phyloP scores from a whole-genome alignment of 2,329 filamentous ascomycete species.

The Penicillium thymicola region DNA sequence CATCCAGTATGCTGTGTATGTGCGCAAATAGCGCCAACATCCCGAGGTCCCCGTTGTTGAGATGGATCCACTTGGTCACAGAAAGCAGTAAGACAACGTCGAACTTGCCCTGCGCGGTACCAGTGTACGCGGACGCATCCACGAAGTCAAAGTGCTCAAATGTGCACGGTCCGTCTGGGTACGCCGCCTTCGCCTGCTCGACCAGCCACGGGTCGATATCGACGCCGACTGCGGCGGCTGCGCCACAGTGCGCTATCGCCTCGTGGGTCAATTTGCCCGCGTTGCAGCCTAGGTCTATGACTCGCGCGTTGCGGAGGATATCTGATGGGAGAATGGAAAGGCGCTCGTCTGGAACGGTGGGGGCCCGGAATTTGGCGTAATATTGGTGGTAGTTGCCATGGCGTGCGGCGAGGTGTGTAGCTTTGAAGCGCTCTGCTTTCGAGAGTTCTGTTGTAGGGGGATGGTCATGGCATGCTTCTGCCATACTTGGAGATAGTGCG shows the following conservation, averaged over 20 bases:
- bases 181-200: conserved; percentile 22
- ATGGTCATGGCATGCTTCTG: conserved; percentile 14
- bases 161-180: conserved; percentile 25
- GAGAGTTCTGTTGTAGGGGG: conserved; percentile 17
- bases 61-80: conserved; percentile 26
- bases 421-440: conserved; percentile 28
- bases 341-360: conserved; percentile 23
- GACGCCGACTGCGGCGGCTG: conserved; percentile 21
- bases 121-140: conserved; percentile 22
- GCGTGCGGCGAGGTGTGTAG: conserved; percentile 24
- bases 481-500: conserved; percentile 16
- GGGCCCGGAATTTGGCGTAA: conserved; percentile 24
- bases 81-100: conserved; percentile 25
- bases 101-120: conserved; percentile 24
- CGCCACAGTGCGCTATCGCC: conserved; percentile 22
- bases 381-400: conserved; percentile 29
- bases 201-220: conserved; percentile 27
- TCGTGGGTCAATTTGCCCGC: conserved; percentile 26
- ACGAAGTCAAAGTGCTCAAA: conserved; percentile 26
- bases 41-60: conserved; percentile 24
- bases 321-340: conserved; percentile 26
- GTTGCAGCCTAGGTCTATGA: conserved; percentile 26
- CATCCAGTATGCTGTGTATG: conserved; percentile 22
- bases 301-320: conserved; percentile 22
- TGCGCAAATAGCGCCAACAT: conserved; percentile 24